Conservation (phyloP, 495 filamentous ascomycete genomes). For the Daldinia vernicosa region DNA sequence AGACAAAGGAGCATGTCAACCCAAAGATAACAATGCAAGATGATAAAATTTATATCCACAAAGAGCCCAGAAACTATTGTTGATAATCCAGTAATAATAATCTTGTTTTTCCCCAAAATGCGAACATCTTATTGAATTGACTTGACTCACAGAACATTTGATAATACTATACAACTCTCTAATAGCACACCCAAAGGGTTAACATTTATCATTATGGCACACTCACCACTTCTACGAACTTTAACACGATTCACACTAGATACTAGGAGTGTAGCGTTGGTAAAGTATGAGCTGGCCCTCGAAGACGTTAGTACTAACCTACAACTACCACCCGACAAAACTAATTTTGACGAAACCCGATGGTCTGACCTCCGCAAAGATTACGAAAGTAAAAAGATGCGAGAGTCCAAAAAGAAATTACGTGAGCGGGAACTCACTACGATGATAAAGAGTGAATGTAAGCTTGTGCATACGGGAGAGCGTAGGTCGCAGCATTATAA, state of each 20-base stretch:
- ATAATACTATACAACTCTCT: neutral
- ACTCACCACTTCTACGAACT: slow-evolving; percentile 35
- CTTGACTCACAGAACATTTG: neutral
- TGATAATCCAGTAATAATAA: neutral
- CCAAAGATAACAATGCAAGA: neutral
- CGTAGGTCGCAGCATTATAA: neutral
- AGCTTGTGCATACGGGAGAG: neutral
- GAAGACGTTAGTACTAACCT: slow-evolving; percentile 21
- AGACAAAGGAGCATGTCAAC: neutral
- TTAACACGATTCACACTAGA: slow-evolving; percentile 25
- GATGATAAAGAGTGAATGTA: neutral
- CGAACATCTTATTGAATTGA: neutral
- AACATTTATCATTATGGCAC: slow-evolving; percentile 18
- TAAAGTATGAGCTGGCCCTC: slow-evolving; percentile 35
- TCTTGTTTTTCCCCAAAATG: neutral
- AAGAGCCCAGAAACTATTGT: neutral
- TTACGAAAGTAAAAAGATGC: slow-evolving; percentile 18
- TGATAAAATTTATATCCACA: neutral
- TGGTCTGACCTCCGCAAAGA: slow-evolving; percentile 33
- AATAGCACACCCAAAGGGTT: neutral
- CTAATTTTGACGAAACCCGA: slow-evolving; percentile 22
- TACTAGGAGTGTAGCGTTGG: slow-evolving; percentile 26
- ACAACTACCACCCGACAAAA: slow-evolving; percentile 9
- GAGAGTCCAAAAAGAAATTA: neutral
- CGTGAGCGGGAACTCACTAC: slow-evolving; percentile 10